Evolutionary conservation across 1,284 basidiomycete genomes (phyloP).

Genomic region (Ustilago crameri): DNA sequence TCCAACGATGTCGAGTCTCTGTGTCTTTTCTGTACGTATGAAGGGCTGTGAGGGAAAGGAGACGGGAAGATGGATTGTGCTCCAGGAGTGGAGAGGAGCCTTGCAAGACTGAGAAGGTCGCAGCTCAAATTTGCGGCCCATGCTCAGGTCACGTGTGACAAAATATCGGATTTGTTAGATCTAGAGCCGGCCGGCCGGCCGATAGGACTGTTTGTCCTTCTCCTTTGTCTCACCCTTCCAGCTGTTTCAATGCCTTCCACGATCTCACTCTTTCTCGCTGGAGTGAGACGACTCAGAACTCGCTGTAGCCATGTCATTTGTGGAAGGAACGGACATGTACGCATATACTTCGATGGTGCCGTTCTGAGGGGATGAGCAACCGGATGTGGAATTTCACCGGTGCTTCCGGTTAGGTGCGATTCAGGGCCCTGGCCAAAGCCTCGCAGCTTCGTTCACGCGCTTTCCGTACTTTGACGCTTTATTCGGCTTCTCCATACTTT

Average conservation of each 20-base stretch:
- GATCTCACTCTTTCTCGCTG: no score
- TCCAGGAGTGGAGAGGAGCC: no score
- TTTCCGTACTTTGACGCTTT: neutral
- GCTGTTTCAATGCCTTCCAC: no score
- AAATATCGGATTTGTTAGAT: slow-evolving; percentile 3
- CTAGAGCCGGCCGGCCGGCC: neutral
- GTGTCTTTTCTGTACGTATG: neutral
- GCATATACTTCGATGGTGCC: no score
- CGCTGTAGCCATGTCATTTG: no score
- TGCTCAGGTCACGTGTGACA: slow-evolving; percentile 17
- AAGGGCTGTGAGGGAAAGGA: neutral
- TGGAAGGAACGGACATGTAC: no score
- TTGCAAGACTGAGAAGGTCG: no score
- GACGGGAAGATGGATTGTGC: neutral
- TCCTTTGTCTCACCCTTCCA: neutral
- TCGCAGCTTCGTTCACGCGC: slow-evolving; percentile 6
- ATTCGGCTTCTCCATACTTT: slow-evolving; percentile 26
- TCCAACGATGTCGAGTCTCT: neutral
- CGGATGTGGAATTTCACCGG: slow-evolving; percentile 11
- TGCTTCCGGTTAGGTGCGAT: slow-evolving; percentile 5
- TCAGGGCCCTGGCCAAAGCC: slow-evolving; percentile 1
- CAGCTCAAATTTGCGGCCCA: no score
- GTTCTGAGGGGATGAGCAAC: no score
- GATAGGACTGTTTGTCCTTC: neutral
- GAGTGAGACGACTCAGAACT: no score